Conservation (phyloP, 2,329 filamentous ascomycete genomes). For the Penicillium sp. region DNA sequence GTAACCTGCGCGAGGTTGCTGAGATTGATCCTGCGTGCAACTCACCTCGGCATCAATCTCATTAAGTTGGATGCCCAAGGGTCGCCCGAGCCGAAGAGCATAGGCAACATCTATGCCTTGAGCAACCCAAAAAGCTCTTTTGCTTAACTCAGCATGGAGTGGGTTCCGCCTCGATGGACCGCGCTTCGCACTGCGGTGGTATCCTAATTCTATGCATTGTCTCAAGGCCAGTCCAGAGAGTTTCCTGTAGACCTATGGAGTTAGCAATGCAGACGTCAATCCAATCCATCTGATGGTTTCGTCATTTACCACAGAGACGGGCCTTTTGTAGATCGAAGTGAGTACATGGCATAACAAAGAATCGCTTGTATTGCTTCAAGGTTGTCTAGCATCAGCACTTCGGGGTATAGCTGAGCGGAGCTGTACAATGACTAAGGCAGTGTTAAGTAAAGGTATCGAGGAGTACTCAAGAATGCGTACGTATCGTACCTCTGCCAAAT, state of each 20-base stretch:
- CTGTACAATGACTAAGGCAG: slow-evolving; percentile 18
- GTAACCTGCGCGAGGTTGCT: slow-evolving; percentile 6
- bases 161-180: slow-evolving; percentile 2
- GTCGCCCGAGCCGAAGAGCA: slow-evolving; percentile 31
- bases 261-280: neutral
- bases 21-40: neutral
- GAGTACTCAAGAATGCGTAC: neutral
- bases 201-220: slow-evolving; percentile 40
- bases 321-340: slow-evolving; percentile 31
- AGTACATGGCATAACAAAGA: slow-evolving; percentile 34
- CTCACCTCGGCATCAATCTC: slow-evolving; percentile 34
- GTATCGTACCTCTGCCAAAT: slow-evolving; percentile 17
- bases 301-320: slow-evolving; percentile 31
- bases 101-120: slow-evolving; percentile 30
- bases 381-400: slow-evolving; percentile 28
- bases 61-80: slow-evolving; percentile 30
- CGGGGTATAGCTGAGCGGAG: slow-evolving; percentile 20
- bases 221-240: slow-evolving; percentile 36
- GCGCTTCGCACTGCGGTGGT: slow-evolving; percentile 30
- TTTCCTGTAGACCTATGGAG: slow-evolving; percentile 24
- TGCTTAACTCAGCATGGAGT: slow-evolving; percentile 28
- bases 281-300: neutral
- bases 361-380: slow-evolving; percentile 40
- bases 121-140: slow-evolving; percentile 34
- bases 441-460: neutral